Conservation (phyloP, 331 rosid species). For the Pyrus hybrid region DNA sequence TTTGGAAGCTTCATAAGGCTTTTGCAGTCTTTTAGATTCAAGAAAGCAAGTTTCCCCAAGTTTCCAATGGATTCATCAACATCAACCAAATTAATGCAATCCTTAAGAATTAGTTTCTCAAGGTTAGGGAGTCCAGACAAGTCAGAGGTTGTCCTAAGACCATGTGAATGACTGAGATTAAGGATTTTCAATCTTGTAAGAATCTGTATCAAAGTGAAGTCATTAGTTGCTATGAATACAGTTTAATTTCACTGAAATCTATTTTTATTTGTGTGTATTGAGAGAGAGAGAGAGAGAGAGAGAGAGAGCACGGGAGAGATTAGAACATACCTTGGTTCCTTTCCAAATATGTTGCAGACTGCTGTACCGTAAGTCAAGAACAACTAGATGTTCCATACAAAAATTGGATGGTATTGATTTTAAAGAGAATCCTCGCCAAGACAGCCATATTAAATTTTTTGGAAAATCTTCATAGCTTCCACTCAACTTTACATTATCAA, state of each 20-base stretch:
- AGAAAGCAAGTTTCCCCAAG: background rate
- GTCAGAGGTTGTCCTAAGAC: background rate
- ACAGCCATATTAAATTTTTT: background rate
- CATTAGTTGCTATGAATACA: background rate
- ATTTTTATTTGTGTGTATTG: no score
- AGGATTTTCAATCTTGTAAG: background rate
- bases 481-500: background rate
- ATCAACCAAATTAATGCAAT: background rate
- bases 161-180: conserved; percentile 2
- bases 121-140: background rate
- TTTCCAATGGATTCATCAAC: conserved; percentile 1
- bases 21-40: background rate
- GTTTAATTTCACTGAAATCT: no score
- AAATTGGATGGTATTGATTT: background rate
- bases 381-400: background rate
- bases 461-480: background rate
- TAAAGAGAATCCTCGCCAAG: background rate
- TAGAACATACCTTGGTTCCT: background rate
- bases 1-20: conserved; percentile 4
- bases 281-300: background rate
- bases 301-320: background rate
- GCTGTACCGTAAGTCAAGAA: background rate
- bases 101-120: background rate
- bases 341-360: background rate
- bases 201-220: background rate